phyloP scores from a whole-genome alignment of 1,139 yeast genomes.

The Pichia sp. region DNA sequence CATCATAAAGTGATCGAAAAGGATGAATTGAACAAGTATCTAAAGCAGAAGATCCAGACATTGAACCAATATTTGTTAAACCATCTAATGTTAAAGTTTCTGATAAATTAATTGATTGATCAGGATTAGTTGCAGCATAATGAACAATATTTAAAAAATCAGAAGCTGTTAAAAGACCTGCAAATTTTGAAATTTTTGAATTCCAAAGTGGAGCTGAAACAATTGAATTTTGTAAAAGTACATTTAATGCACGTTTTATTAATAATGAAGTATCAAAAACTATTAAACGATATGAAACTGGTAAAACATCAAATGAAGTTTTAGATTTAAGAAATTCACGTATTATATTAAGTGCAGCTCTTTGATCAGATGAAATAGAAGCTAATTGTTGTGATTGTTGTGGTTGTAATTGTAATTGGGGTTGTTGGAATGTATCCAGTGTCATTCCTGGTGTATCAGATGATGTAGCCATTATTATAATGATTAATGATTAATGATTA shows the following conservation, averaged over 20 bases:
- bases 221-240: conserved; percentile 84
- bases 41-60: conserved; percentile 69
- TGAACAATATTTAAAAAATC: conserved; percentile 95
- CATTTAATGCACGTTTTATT: conserved; percentile 87
- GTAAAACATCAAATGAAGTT: conserved; percentile 93
- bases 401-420: too few relatives aligned
- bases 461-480: not conserved
- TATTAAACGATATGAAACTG: conserved; percentile 88
- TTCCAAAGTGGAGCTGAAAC: conserved; percentile 98
- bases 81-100: conserved; percentile 85
- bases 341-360: conserved; percentile 67
- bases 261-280: conserved; percentile 89
- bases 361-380: conserved; percentile 40
- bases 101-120: conserved; percentile 54
- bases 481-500: too few relatives aligned
- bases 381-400: not conserved
- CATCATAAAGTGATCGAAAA: conserved; percentile 82
- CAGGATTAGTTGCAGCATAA: conserved; percentile 88
- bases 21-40: conserved; percentile 92
- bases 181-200: conserved; percentile 80
- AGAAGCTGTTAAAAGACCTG: conserved; percentile 86
- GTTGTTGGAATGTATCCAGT: not conserved
- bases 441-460: not conserved
- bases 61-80: conserved; percentile 13
- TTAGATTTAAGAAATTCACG: conserved; percentile 80